Evolutionary conservation across 768 basidiomycete genomes (phyloP), one percentile per base, ranked within the genome.

Genomic region (Podaxis mareebaensis): DNA sequence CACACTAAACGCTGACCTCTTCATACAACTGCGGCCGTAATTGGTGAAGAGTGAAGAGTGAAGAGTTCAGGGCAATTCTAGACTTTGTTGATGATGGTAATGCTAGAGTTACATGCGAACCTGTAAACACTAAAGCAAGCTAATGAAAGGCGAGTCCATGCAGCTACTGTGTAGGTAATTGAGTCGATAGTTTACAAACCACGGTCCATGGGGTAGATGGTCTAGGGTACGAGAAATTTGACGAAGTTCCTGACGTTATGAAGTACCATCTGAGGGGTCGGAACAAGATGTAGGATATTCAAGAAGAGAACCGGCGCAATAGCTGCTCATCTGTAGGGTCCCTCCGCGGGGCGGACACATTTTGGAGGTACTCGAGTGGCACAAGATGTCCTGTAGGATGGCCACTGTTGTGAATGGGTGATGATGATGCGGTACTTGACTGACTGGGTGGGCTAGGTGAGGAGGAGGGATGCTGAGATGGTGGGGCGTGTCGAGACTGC

Each of bases 271-370:
- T 64, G 46, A n/a, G 20, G 33, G 12, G 22, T 7, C 8, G 20
- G 20, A 39, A 58, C 56, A 20, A 24, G 28, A 13, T 24, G 42
- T 7, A 49, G 8, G 15, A 49, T 12, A 36, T 30, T 68, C 71
- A 75, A 6, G 75, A 76, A 44, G 80, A 76, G 68, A 90, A 86
- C 26, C 84, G 82, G 66, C 85, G 82, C 54, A 90, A 75, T 60
- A 87, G 75, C 63, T 85, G 84, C 67, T 89, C 88, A 68, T 90
- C 89, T 24, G 80, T 77, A 55, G 88, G 86, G 67, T 90, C 83
- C 11, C 89, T 82, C 69, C 81, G 75, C 17, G 83, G 82, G 33
- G 78, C 81, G n/a, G 82, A 73, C 20, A 83, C 76, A 58, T 74
- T 81, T 70, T 86, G 83, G 13, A 90, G 83, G 53, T 85, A 82